Evolutionary conservation across 306 rosid species (phyloP).

Genomic region (Trifolium pratense): DNA sequence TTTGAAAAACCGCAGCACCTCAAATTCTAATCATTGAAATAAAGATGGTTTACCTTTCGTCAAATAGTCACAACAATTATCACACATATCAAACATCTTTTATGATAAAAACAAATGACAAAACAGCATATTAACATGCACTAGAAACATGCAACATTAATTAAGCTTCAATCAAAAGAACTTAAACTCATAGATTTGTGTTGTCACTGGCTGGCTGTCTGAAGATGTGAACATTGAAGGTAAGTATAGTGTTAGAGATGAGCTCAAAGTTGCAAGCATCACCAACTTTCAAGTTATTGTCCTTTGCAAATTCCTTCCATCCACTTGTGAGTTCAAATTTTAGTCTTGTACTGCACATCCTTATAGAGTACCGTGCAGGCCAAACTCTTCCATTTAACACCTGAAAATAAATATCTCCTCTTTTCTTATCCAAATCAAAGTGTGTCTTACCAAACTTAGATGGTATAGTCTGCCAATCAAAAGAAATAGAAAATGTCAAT

Average conservation of each 20-base stretch:
- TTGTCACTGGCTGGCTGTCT: background rate
- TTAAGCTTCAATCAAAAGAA: too few species aligned
- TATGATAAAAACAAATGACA: too few species aligned
- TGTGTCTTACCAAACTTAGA: background rate
- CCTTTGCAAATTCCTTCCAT: background rate
- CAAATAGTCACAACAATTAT: too few species aligned
- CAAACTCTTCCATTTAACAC: background rate
- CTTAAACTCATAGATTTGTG: background rate
- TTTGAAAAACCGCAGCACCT: too few species aligned
- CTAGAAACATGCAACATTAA: too few species aligned
- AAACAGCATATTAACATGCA: too few species aligned
- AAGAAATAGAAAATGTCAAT: background rate
- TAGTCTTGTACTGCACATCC: accelerated
- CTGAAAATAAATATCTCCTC: background rate
- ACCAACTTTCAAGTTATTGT: background rate
- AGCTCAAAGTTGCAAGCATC: background rate
- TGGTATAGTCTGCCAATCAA: constrained; percentile 16
- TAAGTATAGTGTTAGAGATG: background rate
- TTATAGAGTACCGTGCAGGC: background rate
- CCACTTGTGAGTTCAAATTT: background rate
- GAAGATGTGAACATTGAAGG: background rate
- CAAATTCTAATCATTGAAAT: too few species aligned
- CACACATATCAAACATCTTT: too few species aligned
- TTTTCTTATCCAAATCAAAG: background rate
- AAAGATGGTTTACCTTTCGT: too few species aligned